A percentile compares a stretch with the other conserved stretches of the same genome.
Conservation (phyloP, 139 green algal genomes). For the Chlorella vulgaris region DNA sequence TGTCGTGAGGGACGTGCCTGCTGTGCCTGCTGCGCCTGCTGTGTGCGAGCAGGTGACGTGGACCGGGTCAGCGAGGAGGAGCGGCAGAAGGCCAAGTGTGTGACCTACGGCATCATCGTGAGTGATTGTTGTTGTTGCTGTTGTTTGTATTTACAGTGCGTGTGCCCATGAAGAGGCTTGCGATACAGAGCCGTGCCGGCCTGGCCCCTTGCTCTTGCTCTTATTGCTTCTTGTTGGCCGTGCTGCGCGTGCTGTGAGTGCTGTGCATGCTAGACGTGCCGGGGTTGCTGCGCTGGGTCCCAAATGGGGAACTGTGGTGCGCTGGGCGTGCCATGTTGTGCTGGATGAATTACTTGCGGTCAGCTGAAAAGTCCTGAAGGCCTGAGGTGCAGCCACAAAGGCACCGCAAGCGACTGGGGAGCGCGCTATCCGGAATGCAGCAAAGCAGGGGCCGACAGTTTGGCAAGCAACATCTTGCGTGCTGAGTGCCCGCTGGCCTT, state of each 20-base stretch:
- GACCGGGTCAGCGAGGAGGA: constrained; percentile 36
- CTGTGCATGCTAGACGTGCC: too few relatives aligned
- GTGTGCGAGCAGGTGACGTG: not conserved
- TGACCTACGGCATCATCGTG: constrained; percentile 52
- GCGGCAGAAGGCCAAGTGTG: constrained; percentile 66
- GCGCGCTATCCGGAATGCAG: too few relatives aligned
- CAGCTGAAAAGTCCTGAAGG: too few relatives aligned
- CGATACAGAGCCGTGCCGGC: not conserved
- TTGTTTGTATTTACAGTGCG: not conserved
- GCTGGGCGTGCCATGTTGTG: too few relatives aligned
- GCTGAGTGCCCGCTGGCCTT: not conserved
- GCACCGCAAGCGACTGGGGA: too few relatives aligned
- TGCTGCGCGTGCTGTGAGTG: too few relatives aligned
- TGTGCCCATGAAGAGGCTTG: not conserved
- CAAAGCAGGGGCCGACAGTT: not conserved
- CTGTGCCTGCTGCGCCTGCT: not conserved
- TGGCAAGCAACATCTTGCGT: not conserved
- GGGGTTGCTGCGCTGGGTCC: too few relatives aligned
- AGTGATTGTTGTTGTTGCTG: not conserved
- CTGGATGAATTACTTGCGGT: too few relatives aligned
- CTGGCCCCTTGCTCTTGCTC: too few relatives aligned
- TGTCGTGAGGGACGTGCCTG: not conserved
- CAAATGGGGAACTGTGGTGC: too few relatives aligned
- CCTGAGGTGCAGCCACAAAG: too few relatives aligned
- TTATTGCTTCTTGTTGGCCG: too few relatives aligned